phyloP scores from a whole-genome alignment of 352 stramenopile species.

The Pilasporangium apinafurcum region DNA sequence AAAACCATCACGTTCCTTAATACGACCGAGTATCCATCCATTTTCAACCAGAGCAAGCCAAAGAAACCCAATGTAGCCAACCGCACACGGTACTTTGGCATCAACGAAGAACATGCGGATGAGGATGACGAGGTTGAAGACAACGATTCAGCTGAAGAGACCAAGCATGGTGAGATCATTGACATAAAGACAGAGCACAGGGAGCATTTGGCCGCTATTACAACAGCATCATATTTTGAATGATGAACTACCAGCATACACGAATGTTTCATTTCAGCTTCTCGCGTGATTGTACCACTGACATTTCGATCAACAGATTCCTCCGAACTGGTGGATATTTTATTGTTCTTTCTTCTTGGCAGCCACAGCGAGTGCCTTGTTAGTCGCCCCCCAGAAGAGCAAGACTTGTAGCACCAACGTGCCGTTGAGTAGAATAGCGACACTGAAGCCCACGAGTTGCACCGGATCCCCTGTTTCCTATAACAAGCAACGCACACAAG shows the following conservation, averaged over 20 bases:
- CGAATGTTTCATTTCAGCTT: too few relatives aligned
- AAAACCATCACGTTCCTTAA: conserved; percentile 86
- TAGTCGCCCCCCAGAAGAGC: conserved; percentile 78
- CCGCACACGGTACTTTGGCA: conserved; percentile 22
- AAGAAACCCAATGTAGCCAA: conserved; percentile 46
- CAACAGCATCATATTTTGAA: too few relatives aligned
- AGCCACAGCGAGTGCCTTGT: conserved; percentile 50
- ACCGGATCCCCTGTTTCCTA: conserved; percentile 75
- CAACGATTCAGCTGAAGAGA: neutral
- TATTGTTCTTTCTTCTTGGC: conserved; percentile 74
- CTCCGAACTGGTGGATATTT: neutral
- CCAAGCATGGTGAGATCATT: neutral
- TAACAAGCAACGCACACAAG: neutral
- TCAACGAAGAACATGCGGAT: conserved; percentile 15
- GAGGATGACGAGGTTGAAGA: conserved; percentile 23
- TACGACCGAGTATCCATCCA: conserved; percentile 41
- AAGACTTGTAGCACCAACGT: conserved; percentile 76
- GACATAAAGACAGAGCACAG: neutral
- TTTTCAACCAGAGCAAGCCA: conserved; percentile 59
- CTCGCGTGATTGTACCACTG: too few relatives aligned
- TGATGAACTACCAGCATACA: neutral
- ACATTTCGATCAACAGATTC: too few relatives aligned
- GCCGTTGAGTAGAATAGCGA: conserved; percentile 72
- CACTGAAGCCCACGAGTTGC: conserved; percentile 58
- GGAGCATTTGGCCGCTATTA: neutral